These are phyloP conservation scores for Apiospora marii DNA, from an alignment of 2,329 filamentous ascomycete species.

Conservation along the genomic window DNA sequence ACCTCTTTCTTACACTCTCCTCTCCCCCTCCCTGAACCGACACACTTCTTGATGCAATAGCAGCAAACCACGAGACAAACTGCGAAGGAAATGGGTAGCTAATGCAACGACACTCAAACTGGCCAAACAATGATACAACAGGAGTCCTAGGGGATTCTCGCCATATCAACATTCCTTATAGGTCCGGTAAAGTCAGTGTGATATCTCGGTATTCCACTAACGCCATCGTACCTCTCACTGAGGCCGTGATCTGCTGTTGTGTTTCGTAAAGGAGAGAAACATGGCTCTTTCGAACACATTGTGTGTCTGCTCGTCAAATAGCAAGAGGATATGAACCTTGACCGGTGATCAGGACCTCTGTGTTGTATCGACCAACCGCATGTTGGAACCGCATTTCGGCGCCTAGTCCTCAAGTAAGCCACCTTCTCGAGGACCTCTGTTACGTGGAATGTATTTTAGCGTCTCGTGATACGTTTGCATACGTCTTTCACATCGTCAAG, in stretches of 20 bases:
- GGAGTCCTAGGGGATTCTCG: not conserved
- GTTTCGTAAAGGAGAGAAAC: too few relatives aligned
- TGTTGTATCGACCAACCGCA: not conserved
- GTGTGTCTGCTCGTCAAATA: not conserved
- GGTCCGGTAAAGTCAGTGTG: not conserved
- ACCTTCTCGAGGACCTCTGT: not conserved
- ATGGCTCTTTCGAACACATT: too few relatives aligned
- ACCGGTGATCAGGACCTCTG: not conserved
- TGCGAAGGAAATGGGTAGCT: not conserved
- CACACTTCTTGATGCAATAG: not conserved
- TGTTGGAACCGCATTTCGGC: not conserved
- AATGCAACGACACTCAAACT: not conserved
- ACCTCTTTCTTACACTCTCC: too few relatives aligned
- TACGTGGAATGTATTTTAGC: not conserved
- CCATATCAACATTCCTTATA: too few relatives aligned
- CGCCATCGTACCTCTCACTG: too few relatives aligned
- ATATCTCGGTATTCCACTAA: too few relatives aligned
- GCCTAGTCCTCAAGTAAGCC: not conserved
- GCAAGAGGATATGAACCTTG: not conserved
- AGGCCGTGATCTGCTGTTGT: too few relatives aligned
- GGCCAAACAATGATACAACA: not conserved
- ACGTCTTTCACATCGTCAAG: not conserved
- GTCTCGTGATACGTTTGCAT: not conserved
- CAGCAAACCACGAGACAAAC: not conserved
- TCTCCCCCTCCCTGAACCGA: not conserved